Evolutionary conservation across 202 grass and related monocot genomes (phyloP).

Genomic region (Eragrostis tef): DNA sequence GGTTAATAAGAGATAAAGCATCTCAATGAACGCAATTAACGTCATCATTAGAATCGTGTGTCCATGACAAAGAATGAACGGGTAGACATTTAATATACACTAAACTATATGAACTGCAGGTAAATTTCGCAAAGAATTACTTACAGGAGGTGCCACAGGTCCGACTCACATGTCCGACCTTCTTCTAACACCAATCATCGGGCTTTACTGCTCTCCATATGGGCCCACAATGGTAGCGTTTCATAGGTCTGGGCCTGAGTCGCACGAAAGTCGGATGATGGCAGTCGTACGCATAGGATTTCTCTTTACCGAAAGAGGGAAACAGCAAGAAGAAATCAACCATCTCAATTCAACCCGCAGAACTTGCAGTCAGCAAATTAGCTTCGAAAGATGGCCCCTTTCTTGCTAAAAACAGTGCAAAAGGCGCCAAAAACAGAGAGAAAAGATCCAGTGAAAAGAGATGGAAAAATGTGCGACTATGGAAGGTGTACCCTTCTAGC

Average conservation of each 20-base stretch:
- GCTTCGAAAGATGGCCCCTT: background rate
- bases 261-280: no score
- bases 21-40: background rate
- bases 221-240: no score
- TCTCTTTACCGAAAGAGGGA: background rate
- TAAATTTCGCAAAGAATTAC: no score
- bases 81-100: no score
- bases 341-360: background rate
- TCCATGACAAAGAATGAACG: background rate
- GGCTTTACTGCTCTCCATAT: no score
- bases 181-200: no score
- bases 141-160: no score
- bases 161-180: no score
- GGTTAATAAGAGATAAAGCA: background rate
- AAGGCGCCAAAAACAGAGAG: no score
- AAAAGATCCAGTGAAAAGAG: background rate
- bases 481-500: background rate
- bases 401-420: constrained; percentile 3
- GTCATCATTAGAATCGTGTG: background rate
- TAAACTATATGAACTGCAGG: no score
- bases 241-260: no score
- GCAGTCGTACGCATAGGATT: no score
- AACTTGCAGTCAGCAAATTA: background rate
- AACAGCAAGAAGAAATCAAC: background rate
- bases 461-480: background rate